Percentiles rank a stretch among this genome's conserved stretches.
phyloP scores from a whole-genome alignment of 2,329 filamentous ascomycete genomes.

The Aphanocladium album region DNA sequence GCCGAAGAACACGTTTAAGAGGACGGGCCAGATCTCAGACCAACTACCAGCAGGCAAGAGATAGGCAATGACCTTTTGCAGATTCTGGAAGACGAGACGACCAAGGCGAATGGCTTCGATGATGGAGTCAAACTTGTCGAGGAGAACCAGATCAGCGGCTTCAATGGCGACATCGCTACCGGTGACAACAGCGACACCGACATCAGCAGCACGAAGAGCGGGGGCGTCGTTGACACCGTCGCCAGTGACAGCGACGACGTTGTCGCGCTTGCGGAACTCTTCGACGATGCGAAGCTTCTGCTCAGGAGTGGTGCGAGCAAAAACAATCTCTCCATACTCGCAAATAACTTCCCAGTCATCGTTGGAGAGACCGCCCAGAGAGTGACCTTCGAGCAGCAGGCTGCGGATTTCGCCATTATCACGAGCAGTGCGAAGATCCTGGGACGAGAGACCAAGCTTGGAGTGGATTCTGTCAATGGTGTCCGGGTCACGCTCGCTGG shows the following conservation, averaged over 20 bases:
- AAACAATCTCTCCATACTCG: conserved; percentile 55
- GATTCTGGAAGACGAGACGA: conserved; percentile 36
- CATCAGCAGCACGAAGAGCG: conserved; percentile 60
- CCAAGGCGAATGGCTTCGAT: conserved; percentile 55
- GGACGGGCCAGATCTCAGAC: conserved; percentile 54
- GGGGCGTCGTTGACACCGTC: conserved; percentile 67
- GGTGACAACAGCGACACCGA: conserved; percentile 62
- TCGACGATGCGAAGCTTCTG: conserved; percentile 70
- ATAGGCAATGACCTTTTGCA: conserved; percentile 38
- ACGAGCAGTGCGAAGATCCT: conserved; percentile 19
- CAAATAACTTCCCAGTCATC: conserved; percentile 42
- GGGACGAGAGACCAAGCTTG: conserved; percentile 8
- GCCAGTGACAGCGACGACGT: conserved; percentile 66
- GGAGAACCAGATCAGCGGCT: conserved; percentile 61
- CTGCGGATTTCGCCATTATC: conserved; percentile 19
- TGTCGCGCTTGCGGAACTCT: conserved; percentile 54
- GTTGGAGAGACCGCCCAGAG: conserved; percentile 49
- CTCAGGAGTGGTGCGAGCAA: conserved; percentile 63
- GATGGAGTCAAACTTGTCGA: conserved; percentile 67
- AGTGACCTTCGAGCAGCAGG: conserved; percentile 49
- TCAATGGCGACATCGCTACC: conserved; percentile 62
- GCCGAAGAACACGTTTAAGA: conserved; percentile 52
- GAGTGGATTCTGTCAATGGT: conserved; percentile 24
- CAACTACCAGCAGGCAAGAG: conserved; percentile 48
- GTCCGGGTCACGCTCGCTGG: conserved; percentile 39